Conservation (phyloP, 2,329 filamentous ascomycete species). For the Xylaria sp. region DNA sequence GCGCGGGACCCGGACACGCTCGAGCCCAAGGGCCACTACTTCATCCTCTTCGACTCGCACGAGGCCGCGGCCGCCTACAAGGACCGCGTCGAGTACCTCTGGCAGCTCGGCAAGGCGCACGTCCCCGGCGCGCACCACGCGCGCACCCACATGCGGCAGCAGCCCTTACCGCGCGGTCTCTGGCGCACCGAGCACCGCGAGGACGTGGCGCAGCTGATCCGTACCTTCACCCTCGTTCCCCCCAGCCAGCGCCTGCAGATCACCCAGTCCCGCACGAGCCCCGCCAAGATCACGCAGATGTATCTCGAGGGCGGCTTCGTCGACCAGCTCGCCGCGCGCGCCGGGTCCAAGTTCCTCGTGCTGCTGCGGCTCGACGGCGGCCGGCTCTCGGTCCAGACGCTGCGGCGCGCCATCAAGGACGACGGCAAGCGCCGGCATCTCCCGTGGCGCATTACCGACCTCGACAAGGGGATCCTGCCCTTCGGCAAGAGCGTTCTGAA, state of each 20-base stretch:
- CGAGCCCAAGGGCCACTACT: slow-evolving; percentile 68
- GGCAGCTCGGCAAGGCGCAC: slow-evolving; percentile 51
- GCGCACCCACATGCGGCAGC: slow-evolving; percentile 14
- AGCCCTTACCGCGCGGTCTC: slow-evolving; percentile 32
- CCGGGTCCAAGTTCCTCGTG: slow-evolving; percentile 40
- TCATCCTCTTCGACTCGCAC: slow-evolving; percentile 68
- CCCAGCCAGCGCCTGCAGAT: slow-evolving; percentile 35
- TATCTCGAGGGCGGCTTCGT: slow-evolving; percentile 35
- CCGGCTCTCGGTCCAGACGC: slow-evolving; percentile 41
- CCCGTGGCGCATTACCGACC: slow-evolving; percentile 44
- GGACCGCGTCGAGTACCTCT: slow-evolving; percentile 57
- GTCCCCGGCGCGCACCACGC: slow-evolving; percentile 43
- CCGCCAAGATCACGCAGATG: slow-evolving; percentile 14
- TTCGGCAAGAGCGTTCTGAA: slow-evolving; percentile 39
- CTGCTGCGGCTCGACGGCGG: slow-evolving; percentile 46
- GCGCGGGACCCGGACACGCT: slow-evolving; percentile 68
- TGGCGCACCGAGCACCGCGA: slow-evolving; percentile 13
- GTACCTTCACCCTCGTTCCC: slow-evolving; percentile 43
- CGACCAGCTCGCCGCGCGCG: slow-evolving; percentile 30
- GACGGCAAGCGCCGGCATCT: slow-evolving; percentile 52
- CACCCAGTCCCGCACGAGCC: slow-evolving; percentile 7
- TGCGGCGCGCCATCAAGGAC: slow-evolving; percentile 47
- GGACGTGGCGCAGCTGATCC: slow-evolving; percentile 31
- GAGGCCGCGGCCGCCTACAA: slow-evolving; percentile 68
- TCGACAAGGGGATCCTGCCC: slow-evolving; percentile 37